Percentiles rank a stretch among this genome's conserved stretches.
Conservation (phyloP, 352 stramenopile species). For the Phytophthora vignae region DNA sequence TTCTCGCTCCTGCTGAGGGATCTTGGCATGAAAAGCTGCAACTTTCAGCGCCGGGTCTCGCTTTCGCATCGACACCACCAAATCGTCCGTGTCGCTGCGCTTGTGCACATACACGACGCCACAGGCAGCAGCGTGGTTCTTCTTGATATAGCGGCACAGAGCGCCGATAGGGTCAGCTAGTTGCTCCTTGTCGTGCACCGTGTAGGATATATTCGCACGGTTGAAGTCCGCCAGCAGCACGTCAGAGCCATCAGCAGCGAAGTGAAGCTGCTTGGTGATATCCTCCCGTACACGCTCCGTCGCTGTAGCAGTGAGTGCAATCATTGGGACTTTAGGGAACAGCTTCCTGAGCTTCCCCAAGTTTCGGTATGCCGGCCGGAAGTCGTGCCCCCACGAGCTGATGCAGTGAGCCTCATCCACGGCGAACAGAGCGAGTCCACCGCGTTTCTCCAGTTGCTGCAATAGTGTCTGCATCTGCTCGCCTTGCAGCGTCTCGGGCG, state of each 20-base stretch:
- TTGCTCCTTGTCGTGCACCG: slow-evolving; percentile 55
- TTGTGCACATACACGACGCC: slow-evolving; percentile 70
- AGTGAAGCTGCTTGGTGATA: slow-evolving; percentile 54
- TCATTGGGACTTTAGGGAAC: slow-evolving; percentile 58
- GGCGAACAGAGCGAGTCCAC: slow-evolving; percentile 61
- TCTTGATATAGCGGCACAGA: slow-evolving; percentile 52
- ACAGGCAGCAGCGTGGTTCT: slow-evolving; percentile 39
- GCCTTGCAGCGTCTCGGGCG: slow-evolving; percentile 82
- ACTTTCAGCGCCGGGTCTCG: slow-evolving; percentile 35
- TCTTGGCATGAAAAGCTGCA: slow-evolving; percentile 65
- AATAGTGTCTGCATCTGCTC: slow-evolving; percentile 60
- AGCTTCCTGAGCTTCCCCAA: slow-evolving; percentile 47
- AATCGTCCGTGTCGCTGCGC: slow-evolving; percentile 56
- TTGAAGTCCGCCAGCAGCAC: slow-evolving; percentile 68
- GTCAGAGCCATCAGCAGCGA: slow-evolving; percentile 40
- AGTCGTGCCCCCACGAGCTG: slow-evolving; percentile 92
- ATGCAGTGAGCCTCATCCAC: slow-evolving; percentile 95
- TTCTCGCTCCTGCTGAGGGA: slow-evolving; percentile 48
- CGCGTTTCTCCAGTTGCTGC: slow-evolving; percentile 29
- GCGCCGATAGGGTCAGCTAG: slow-evolving; percentile 53
- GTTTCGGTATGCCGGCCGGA: slow-evolving; percentile 76
- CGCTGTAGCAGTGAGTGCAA: slow-evolving; percentile 93
- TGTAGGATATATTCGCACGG: slow-evolving; percentile 66
- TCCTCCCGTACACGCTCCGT: slow-evolving; percentile 69
- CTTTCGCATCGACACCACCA: slow-evolving; percentile 44